Evolutionary conservation across 805 yeast genomes (phyloP), one percentile per base, ranked within the genome.

Genomic region (Candida ulmi): DNA sequence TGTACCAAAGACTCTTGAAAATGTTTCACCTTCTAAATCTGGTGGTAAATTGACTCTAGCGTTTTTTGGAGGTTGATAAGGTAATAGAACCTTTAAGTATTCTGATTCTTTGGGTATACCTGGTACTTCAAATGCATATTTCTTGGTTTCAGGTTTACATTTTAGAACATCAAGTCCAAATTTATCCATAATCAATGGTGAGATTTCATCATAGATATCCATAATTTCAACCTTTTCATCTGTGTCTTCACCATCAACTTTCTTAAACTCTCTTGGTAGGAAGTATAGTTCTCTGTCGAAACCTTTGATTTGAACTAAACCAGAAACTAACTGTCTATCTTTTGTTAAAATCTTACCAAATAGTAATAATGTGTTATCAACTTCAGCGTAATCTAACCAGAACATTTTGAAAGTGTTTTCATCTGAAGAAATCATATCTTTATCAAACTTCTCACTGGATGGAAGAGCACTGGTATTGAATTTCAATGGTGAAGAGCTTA

Each of bases 361-460:
- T 9, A 93, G 67, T 16, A 86, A 58, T 36, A 93, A 62, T 0
- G 79, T 63, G 48, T 73, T 73, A 42, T 81, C 85, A 11, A 83
- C 77, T 57, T 91, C 98, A 18, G 83, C 71, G 58, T 80, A 88
- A 61, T 93, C 99, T 24, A 85, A 63, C 97, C 97, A 93, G 60
- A 74, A 93, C 80, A 91, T 79, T 51, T 76, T 75, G 56, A 88
- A 73, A 1, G 62, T 63, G 31, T 61, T 65, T 27, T 58, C 63
- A 35, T 54, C 60, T 3, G 47, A 54, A 12, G 54, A 51, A 9
- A 55, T 43, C 27, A 47, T 32, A 4, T 42, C 51, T 40, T 44
- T 45, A 8, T 45, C 52, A 6, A 55, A 26, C 30, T 51, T 52
- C 3, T 52, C 50, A 15, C 3, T 31, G 17, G 46, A 31, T 11